These are phyloP conservation scores for Triticum dicoccoides DNA, from an alignment of 176 grass and related monocot species.

Conservation along the genomic window DNA sequence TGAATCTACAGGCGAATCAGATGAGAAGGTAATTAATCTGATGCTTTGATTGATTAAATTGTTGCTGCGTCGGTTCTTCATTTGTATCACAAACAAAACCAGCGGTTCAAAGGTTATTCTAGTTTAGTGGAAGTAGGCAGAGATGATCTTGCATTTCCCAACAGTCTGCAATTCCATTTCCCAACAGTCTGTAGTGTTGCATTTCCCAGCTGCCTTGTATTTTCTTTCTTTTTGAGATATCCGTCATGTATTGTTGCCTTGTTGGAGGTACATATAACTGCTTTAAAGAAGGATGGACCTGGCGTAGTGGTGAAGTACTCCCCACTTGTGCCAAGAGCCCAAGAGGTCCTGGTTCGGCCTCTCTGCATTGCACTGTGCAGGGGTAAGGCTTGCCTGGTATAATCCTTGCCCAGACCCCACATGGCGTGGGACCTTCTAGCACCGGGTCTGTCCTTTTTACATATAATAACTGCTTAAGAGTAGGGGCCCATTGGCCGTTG, in stretches of 20 bases:
- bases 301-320: no score
- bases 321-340: no score
- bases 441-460: no score
- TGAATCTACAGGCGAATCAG: constrained; percentile 53
- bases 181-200: no score
- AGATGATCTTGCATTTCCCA: not conserved
- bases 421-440: no score
- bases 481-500: not conserved
- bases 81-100: not conserved
- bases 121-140: not conserved
- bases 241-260: not conserved
- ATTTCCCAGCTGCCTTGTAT: no score
- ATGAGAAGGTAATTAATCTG: constrained; percentile 65
- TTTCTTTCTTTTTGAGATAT: not conserved
- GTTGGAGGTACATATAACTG: not conserved
- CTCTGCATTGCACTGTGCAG: no score
- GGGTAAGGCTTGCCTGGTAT: no score
- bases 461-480: not conserved
- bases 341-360: no score
- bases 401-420: no score
- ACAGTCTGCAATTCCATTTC: not conserved
- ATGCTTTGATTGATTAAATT: not conserved
- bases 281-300: no score
- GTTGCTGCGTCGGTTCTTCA: not conserved
- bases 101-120: not conserved